phyloP scores from a whole-genome alignment of 2,329 filamentous ascomycete genomes.

The Drechslera avenae region DNA sequence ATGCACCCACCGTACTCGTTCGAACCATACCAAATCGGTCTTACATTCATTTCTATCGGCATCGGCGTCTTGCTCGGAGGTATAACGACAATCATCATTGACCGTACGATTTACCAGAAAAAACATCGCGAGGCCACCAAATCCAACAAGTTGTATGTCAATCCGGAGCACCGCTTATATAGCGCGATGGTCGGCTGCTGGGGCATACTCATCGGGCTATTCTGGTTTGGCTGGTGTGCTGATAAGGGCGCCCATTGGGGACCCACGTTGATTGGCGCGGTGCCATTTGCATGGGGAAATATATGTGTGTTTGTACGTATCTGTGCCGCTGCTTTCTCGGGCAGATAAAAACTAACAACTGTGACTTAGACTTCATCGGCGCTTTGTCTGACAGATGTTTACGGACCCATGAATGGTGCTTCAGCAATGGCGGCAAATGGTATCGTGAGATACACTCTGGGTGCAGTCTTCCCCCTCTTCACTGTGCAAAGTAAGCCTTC shows the following conservation, averaged over 20 bases:
- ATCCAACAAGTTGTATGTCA: conserved; percentile 40
- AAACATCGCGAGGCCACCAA: conserved; percentile 33
- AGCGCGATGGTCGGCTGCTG: conserved; percentile 64
- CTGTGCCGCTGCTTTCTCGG: neutral
- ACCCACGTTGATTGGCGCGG: conserved; percentile 55
- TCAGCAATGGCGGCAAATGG: conserved; percentile 49
- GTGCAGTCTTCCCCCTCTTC: conserved; percentile 46
- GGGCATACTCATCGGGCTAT: conserved; percentile 59
- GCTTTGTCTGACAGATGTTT: conserved; percentile 41
- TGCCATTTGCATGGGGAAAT: conserved; percentile 66
- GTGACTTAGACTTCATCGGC: conserved; percentile 29
- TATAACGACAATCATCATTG: conserved; percentile 42
- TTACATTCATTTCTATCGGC: conserved; percentile 43
- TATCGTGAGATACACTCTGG: conserved; percentile 46
- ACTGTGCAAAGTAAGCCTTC: conserved; percentile 41
- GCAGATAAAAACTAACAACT: neutral
- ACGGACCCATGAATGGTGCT: conserved; percentile 40
- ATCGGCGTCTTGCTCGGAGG: conserved; percentile 37
- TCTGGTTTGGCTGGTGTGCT: conserved; percentile 67
- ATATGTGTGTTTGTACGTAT: conserved; percentile 62
- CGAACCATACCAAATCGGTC: conserved; percentile 34
- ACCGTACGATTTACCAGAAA: conserved; percentile 46
- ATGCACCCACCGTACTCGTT: conserved; percentile 39
- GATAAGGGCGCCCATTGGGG: conserved; percentile 56
- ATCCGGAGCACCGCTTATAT: conserved; percentile 64